phyloP scores from a whole-genome alignment of 208 protist species.

The Trichomonas tenax region DNA sequence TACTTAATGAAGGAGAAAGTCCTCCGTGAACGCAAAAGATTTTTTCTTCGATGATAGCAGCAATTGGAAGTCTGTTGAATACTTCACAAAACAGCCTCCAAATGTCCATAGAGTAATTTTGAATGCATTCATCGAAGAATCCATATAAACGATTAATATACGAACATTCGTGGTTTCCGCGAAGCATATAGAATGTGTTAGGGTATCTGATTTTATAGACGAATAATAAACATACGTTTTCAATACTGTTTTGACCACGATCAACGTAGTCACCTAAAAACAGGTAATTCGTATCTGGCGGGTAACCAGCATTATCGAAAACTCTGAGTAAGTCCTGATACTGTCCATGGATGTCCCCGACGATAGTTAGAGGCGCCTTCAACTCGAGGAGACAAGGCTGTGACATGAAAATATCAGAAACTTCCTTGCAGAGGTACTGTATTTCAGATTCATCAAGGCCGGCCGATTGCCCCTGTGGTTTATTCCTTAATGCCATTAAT shows the following conservation, averaged over 20 bases:
- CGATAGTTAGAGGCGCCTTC: conserved; percentile 32
- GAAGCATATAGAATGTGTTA: conserved; percentile 29
- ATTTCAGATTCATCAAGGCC: not conserved
- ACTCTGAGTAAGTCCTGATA: conserved; percentile 37
- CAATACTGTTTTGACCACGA: conserved; percentile 30
- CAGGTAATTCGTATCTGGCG: conserved; percentile 31
- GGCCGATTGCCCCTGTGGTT: not conserved
- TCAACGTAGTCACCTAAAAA: conserved; percentile 45
- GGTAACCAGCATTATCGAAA: conserved; percentile 30
- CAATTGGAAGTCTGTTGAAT: conserved; percentile 9
- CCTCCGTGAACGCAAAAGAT: conserved; percentile 18
- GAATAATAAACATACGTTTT: conserved; percentile 33
- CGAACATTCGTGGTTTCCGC: conserved; percentile 41
- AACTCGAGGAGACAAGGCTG: conserved; percentile 34
- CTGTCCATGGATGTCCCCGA: conserved; percentile 41
- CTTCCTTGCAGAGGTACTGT: not conserved
- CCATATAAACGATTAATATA: conserved; percentile 28
- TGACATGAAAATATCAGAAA: not conserved
- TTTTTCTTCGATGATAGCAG: not conserved
- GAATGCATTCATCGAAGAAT: conserved; percentile 43
- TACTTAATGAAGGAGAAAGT: not conserved
- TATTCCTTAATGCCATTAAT: not conserved
- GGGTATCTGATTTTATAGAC: conserved; percentile 32
- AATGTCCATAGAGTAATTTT: conserved; percentile 60
- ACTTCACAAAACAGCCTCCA: not conserved